Conservation (phyloP, 805 yeast species). For the Millerozyma miso region DNA sequence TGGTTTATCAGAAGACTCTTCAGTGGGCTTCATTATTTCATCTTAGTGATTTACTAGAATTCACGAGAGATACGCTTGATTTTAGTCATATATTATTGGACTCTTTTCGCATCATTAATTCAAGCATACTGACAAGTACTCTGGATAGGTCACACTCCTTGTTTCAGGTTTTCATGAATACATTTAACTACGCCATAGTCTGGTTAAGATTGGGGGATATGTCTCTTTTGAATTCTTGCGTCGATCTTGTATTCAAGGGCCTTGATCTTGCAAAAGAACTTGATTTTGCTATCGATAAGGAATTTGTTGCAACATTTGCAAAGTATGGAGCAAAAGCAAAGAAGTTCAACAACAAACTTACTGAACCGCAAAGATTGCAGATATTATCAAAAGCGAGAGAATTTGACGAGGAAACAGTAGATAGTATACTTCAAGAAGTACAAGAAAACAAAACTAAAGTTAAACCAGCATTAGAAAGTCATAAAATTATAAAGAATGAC, state of each 20-base stretch:
- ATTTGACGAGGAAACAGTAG: constrained; percentile 53
- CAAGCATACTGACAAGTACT: constrained; percentile 15
- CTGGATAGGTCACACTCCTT: constrained; percentile 26
- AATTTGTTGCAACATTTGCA: constrained; percentile 53
- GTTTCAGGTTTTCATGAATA: constrained; percentile 52
- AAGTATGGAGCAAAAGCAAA: constrained; percentile 64
- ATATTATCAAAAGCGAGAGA: constrained; percentile 58
- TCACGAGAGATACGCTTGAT: constrained; percentile 83
- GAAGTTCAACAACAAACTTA: constrained; percentile 64
- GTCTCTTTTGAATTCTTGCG: constrained; percentile 69
- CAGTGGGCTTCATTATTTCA: constrained; percentile 70
- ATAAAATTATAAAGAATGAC: constrained; percentile 1
- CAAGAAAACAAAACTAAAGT: constrained; percentile 6
- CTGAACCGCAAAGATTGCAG: constrained; percentile 60
- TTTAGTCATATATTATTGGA: constrained; percentile 65
- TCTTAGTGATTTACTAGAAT: constrained; percentile 60
- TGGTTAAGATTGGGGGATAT: constrained; percentile 84
- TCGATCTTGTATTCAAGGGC: constrained; percentile 60
- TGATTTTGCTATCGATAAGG: constrained; percentile 46
- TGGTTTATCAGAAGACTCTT: constrained; percentile 64
- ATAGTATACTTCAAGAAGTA: constrained; percentile 30
- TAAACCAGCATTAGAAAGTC: constrained; percentile 1
- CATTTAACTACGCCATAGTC: constrained; percentile 64
- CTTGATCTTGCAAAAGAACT: constrained; percentile 61
- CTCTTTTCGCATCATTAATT: constrained; percentile 48